These are phyloP conservation scores for Conidiobolus incongruus DNA, from an alignment of 371 early-diverging fungal species.

Conservation along the genomic window DNA sequence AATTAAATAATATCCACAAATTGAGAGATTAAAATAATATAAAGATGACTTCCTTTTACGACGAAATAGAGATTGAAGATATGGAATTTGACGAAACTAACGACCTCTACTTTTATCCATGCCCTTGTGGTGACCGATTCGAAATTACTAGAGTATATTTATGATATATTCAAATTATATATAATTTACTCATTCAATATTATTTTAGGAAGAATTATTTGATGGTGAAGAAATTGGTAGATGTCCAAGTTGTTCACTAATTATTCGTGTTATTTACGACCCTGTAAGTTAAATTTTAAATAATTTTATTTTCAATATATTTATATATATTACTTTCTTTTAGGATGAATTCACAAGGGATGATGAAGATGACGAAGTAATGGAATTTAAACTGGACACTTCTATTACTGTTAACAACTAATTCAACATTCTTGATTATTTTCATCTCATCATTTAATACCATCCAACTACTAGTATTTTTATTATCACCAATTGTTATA, in stretches of 20 bases:
- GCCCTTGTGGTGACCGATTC: conserved; percentile 99
- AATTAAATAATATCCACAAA: no score
- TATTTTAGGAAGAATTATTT: conserved; percentile 52
- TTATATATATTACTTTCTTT: not conserved
- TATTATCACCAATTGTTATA: no score
- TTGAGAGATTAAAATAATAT: no score
- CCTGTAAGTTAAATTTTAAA: conserved; percentile 14
- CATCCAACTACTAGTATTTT: no score
- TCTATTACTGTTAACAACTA: no score
- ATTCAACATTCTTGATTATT: no score
- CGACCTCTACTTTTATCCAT: conserved; percentile 82
- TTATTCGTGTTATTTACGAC: conserved; percentile 70
- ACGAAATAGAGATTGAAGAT: conserved; percentile 61
- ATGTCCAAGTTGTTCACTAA: conserved; percentile 92
- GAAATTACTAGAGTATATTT: conserved; percentile 38
- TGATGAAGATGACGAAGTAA: no score
- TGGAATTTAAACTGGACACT: no score
- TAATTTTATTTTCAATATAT: not conserved
- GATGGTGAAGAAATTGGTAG: conserved; percentile 87
- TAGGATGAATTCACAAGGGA: not conserved
- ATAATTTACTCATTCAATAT: no score
- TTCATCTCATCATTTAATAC: no score
- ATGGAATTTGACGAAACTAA: conserved; percentile 84
- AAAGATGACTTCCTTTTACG: conserved; percentile 43
- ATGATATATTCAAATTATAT: not conserved